Evolutionary conservation across 2,329 filamentous ascomycete genomes (phyloP).

Genomic region (Colletotrichum lindemuthianum): DNA sequence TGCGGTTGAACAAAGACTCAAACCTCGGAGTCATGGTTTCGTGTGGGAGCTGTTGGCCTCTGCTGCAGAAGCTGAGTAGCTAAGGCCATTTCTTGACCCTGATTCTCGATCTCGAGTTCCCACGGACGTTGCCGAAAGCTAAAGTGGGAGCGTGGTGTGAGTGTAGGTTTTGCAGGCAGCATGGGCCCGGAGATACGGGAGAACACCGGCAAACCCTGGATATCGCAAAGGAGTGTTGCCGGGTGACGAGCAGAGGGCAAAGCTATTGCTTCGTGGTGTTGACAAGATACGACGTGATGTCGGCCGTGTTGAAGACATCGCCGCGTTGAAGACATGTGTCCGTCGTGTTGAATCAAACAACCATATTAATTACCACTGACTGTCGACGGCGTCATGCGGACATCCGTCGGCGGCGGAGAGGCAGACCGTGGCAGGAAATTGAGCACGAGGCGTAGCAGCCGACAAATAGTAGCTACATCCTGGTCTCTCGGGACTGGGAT

Average conservation of each 20-base stretch:
- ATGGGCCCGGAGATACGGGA: not conserved
- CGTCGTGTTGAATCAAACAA: not conserved
- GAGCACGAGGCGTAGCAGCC: constrained; percentile 20
- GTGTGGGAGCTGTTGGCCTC: not conserved
- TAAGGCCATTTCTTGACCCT: constrained; percentile 19
- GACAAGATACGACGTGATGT: no score
- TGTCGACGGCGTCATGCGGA: constrained; percentile 12
- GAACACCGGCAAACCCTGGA: no score
- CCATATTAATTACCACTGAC: not conserved
- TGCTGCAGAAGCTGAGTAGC: constrained; percentile 11
- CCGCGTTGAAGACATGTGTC: no score
- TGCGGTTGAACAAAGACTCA: not conserved
- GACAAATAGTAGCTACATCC: constrained; percentile 11
- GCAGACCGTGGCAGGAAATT: constrained; percentile 3
- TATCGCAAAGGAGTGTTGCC: no score
- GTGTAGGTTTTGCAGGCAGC: constrained; percentile 16
- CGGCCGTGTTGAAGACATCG: no score
- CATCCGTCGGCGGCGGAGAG: constrained; percentile 5
- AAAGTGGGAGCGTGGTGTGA: constrained; percentile 24
- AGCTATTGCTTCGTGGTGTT: no score
- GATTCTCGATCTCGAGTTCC: constrained; percentile 11
- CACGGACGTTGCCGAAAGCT: constrained; percentile 27
- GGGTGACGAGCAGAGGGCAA: no score
- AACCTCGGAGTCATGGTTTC: constrained; percentile 9
- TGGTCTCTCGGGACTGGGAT: constrained; percentile 4